Conservation (phyloP, 192 early-diverging fungal species). For the Backusella parvicylindrica region DNA sequence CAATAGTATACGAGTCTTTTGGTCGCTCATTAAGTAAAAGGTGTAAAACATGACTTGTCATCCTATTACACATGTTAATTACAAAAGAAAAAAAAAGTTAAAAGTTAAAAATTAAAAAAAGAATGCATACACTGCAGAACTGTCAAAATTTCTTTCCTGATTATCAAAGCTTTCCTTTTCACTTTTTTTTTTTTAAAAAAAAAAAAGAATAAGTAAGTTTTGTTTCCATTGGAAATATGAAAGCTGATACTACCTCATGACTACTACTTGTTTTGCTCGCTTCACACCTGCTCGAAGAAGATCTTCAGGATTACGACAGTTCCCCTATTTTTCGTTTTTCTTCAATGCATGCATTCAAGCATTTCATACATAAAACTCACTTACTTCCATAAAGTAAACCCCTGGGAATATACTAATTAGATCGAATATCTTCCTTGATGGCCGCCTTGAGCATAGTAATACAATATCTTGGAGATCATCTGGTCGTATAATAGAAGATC, state of each 20-base stretch:
- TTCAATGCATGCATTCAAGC: neutral
- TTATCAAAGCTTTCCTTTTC: constrained; percentile 30
- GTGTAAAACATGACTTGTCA: constrained; percentile 57
- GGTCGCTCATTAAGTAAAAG: constrained; percentile 38
- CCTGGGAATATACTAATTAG: constrained; percentile 38
- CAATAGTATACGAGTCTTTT: constrained; percentile 32
- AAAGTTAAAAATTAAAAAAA: too few species aligned
- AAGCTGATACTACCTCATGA: constrained; percentile 25
- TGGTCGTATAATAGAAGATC: constrained; percentile 28
- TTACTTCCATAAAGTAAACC: constrained; percentile 41
- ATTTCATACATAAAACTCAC: neutral
- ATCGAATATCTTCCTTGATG: constrained; percentile 32
- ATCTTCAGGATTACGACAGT: constrained; percentile 43
- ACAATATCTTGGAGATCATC: constrained; percentile 45
- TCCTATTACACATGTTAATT: constrained; percentile 23
- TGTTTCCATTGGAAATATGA: neutral
- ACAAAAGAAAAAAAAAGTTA: neutral
- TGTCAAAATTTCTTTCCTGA: constrained; percentile 37
- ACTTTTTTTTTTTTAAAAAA: neutral
- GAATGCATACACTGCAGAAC: constrained; percentile 30
- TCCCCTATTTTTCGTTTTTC: constrained; percentile 25
- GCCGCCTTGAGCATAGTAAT: constrained; percentile 31
- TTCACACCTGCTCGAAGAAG: constrained; percentile 40
- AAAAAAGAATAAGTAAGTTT: neutral
- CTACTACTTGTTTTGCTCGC: constrained; percentile 38